Evolutionary conservation across 495 filamentous ascomycete genomes (phyloP), one percentile per base, ranked within the genome.

Genomic region (Sphaerosporella brunnea): DNA sequence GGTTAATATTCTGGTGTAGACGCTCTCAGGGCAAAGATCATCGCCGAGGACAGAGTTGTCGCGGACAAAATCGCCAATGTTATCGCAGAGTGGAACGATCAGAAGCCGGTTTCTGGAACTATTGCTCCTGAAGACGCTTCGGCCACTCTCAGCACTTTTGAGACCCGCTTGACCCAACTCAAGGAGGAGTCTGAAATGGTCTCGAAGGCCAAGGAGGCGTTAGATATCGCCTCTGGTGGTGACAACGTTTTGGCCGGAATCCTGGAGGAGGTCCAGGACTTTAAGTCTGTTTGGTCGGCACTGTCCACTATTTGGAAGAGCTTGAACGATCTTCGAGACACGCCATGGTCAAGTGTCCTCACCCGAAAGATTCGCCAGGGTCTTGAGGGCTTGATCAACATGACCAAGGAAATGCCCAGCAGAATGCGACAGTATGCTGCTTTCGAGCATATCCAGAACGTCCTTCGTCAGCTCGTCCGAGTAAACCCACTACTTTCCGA

Each of bases 331-430:
- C 78, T 96, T 23, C 76, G 83, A 11, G 92, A 96, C 52, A 80
- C 71, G 20, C 74, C 86, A 0, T 99, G 90, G 90, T 85, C 78
- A 25, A 93, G 80, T 59, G 79, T 96, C 1, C 82, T 94, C 56
- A 85, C 90, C 1, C 72, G 90, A 36, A 96, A 95, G 64, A 73
- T 96, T 50, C 74, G 92, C 23, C 73, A 82, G 48, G 79, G 83
- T 13, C 75, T 99, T 40, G 90, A 99, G 58, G 75, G 77, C 28
- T 71, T 96, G 23, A 82, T 95, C 60, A 93, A 93, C 66, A 90
- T 93, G 80, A 94, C 86, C 38, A 99, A 93, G 67, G 87, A 96
- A 50, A 99, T 99, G 90, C 90, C 90, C 0, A 93, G 84, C 63
- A 78, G 90, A 36, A 99, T 96, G 92, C 78, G 90, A 39, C 90